Base-by-base conservation (phyloP, 345 rosid species). In the Hevea brasiliensis region DNA sequence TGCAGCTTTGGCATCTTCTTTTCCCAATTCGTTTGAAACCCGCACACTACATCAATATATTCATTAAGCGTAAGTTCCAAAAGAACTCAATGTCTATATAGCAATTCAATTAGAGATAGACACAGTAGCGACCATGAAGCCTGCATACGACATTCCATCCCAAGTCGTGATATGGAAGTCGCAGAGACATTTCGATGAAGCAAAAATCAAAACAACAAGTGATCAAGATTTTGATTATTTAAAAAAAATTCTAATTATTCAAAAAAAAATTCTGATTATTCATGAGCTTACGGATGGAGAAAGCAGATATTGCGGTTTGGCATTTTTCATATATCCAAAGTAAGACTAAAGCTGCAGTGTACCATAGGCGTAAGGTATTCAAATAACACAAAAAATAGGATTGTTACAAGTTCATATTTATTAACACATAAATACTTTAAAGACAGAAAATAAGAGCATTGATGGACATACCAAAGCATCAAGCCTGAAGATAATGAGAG, bases 401-500 rank as follows among this genome's bases (percentile, higher is more conserved):
- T 18, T 0, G 29, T 56, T 10, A 5, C 1, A 5, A 6, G n/a
- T 21, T 11, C 59, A 54, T 54, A 32, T 7, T 7, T 7, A 44
- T 8, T 44, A 8, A 44, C 1, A 44, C 9, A 32, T 32, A 32
- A 1, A 4, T 32, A 4, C 37, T 32, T 1, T 2, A 4, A 32
- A 32, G 37, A 32, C 4, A 32, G 37, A 32, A 4, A 32, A n/a
- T n/a, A 4, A 32, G 37, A 32, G 37, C 37, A 32, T 2, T 32
- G 2, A 32, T 32, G 24, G 18, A 57, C 74, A 78, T 78, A 86
- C 90, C 89, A 87, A 40, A 89, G 68, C 97, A 87, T 89, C 14
- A 84, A 32, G 37, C 89, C 92, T 0, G 93, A 86, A 1, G 90
- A 86, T 35, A 90, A 65, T 24, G 90, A 88, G 51, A 86, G 86